Base-by-base conservation (phyloP, 2,329 filamentous ascomycete genomes). In the Botrytis medusae region DNA sequence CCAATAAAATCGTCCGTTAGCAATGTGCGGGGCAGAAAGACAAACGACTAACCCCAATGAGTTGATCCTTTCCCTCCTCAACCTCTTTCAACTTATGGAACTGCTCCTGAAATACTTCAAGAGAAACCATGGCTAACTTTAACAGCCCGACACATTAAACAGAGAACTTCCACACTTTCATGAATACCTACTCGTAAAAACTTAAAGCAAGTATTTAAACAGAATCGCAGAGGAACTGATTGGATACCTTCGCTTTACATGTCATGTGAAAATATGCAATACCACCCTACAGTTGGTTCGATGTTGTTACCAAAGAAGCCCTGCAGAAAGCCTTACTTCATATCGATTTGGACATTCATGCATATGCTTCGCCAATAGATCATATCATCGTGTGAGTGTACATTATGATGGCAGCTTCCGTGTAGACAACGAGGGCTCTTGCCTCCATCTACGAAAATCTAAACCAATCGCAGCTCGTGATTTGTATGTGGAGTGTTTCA, bases 101-200 rank as follows among this genome's bases (percentile, higher is more conserved):
- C 62, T 60, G 73, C 69, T 74, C 73, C 72, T 72, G n/a, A 68
- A 60, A 74, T 34, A 57, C 46, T 46, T 69, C 70, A 68, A 72
- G 60, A 72, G 73, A 72, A 68, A 46, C 54, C 73, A 74, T 74
- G 44, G 51, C 69, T 65, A 54, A 48, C 65, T 40, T 44, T 37
- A 2, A 72, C 46, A 69, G 34, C 63, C 40, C 46, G 20, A 42
- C 63, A 69, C 32, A 72, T 32, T 18, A 40, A 48, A 40, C 34
- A 54, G 16, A 32, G 16, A 37, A n/a, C 12, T n/a, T 20, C n/a
- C 44, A 67, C 7, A n/a, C 22, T 8, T n/a, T 67, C 22, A 37
- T 40, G 8, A 40, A 40, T 2, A 18, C 22, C 16, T 34, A 22
- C 40, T 63, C 6, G n/a, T n/a, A n/a, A 22, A 29, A 20, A 32